These are phyloP conservation scores for Gloeostereum incarnatum DNA, from an alignment of 768 basidiomycete species.

Conservation along the genomic window DNA sequence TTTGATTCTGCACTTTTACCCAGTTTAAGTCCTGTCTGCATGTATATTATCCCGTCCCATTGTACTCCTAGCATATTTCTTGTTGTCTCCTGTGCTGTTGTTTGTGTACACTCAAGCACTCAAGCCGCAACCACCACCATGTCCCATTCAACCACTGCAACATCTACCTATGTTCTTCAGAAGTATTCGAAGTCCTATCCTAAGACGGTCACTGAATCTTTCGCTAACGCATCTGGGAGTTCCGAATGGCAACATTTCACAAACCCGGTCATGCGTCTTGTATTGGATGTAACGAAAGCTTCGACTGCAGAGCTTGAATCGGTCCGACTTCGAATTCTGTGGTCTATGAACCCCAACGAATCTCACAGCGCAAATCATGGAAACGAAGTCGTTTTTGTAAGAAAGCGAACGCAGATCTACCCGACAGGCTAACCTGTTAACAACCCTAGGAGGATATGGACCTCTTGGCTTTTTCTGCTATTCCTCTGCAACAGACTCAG, in stretches of 20 bases:
- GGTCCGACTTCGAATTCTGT: conserved; percentile 54
- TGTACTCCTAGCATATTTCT: neutral
- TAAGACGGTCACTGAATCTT: conserved; percentile 9
- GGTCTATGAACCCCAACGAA: conserved; percentile 38
- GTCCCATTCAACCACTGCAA: conserved; percentile 48
- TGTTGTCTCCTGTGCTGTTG: neutral
- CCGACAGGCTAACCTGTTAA: neutral
- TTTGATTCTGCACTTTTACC: conserved; percentile 9
- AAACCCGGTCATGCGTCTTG: conserved; percentile 56
- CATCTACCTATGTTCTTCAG: conserved; percentile 42
- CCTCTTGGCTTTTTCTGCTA: conserved; percentile 54
- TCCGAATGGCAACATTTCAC: conserved; percentile 75
- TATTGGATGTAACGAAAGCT: conserved; percentile 51
- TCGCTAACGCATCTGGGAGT: conserved; percentile 10
- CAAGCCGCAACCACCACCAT: neutral
- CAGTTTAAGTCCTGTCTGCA: neutral
- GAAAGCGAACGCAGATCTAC: conserved; percentile 13
- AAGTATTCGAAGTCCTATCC: conserved; percentile 69
- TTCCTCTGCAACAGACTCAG: conserved; percentile 19
- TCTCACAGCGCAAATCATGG: conserved; percentile 37
- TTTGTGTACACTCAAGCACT: neutral
- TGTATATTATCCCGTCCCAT: neutral
- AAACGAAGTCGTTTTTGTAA: conserved; percentile 59
- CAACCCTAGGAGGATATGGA: conserved; percentile 64
- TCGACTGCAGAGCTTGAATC: conserved; percentile 45